Evolutionary conservation across 306 rosid species (phyloP), one percentile per base, ranked within the genome.

Genomic region (Quercus engelmannii): DNA sequence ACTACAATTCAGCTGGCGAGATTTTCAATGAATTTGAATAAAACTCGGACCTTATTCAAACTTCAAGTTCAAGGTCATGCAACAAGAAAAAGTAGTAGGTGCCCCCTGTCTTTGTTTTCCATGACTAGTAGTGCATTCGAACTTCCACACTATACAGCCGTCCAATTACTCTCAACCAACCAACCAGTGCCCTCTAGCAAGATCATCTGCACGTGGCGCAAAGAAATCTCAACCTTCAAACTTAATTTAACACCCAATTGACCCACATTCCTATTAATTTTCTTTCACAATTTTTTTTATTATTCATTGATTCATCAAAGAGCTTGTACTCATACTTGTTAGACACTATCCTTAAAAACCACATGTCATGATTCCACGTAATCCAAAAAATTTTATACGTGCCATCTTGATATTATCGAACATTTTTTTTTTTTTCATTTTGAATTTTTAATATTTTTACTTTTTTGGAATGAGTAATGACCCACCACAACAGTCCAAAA

Each of bases 141-240:
- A 61, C 43, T 76, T 64, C 43, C 62, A 69, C 30, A 7, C 51
- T 63, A 26, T 13, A 74, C 1, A 10, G 54, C 54, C 78, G 78
- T 20, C 80, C 75, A 74, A 52, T 35, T 21, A 15, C 51, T 69
- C 15, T 19, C 0, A 33, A 41, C 81, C 83, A 78, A 14, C 55
- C 30, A 5, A 1, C 33, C 3, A 7, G 11, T 6, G 81, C 78
- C 85, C 75, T 21, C 38, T 78, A 71, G 49, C 80, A 2, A 9
- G 2, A 11, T 10, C 6, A 61, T 55, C 65, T 43, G 81, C 86
- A 78, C 85, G 88, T 85, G 88, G 69, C 83, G 18, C 0, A 19
- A 49, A 77, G 3, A 19, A 62, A 21, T 74, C 35, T 70, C 70
- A 77, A 15, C 20, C 49, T 65, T 52, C 74, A 58, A 74, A 74